Conservation (phyloP, 2,329 filamentous ascomycete genomes). For the Trichoderma polysporum region DNA sequence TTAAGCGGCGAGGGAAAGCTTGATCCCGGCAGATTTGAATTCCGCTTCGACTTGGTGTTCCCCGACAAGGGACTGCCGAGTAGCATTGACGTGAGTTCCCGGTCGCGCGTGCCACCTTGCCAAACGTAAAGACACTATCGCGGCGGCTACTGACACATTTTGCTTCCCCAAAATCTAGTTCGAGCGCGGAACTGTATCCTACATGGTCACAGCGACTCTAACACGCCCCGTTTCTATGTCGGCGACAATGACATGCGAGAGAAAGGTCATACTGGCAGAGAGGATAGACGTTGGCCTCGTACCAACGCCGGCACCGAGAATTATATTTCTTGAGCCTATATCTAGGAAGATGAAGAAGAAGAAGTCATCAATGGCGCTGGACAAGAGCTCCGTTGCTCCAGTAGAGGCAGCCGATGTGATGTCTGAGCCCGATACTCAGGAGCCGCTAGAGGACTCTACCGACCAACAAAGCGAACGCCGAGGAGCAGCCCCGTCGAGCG, state of each 20-base stretch:
- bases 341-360: conserved; percentile 67
- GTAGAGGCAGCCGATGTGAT: conserved; percentile 40
- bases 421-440: conserved; percentile 39
- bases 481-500: conserved; percentile 48
- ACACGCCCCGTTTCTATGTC: conserved; percentile 86
- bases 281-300: conserved; percentile 81
- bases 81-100: conserved; percentile 80
- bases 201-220: conserved; percentile 84
- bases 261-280: conserved; percentile 76
- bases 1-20: conserved; percentile 76
- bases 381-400: conserved; percentile 45
- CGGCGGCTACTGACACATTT: conserved; percentile 17
- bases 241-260: conserved; percentile 75
- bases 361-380: conserved; percentile 46
- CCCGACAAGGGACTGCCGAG: conserved; percentile 72
- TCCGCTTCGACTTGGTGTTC: conserved; percentile 73
- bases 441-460: conserved; percentile 29
- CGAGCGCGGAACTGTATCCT: conserved; percentile 88
- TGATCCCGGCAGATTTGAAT: conserved; percentile 73
- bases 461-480: conserved; percentile 32
- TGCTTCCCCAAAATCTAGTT: conserved; percentile 62
- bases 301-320: conserved; percentile 70
- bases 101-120: neutral
- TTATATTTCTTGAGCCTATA: conserved; percentile 85
- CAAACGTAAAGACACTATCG: neutral